Base-by-base conservation (phyloP, 2,329 filamentous ascomycete species). In the Fonsecaea pugnacius region DNA sequence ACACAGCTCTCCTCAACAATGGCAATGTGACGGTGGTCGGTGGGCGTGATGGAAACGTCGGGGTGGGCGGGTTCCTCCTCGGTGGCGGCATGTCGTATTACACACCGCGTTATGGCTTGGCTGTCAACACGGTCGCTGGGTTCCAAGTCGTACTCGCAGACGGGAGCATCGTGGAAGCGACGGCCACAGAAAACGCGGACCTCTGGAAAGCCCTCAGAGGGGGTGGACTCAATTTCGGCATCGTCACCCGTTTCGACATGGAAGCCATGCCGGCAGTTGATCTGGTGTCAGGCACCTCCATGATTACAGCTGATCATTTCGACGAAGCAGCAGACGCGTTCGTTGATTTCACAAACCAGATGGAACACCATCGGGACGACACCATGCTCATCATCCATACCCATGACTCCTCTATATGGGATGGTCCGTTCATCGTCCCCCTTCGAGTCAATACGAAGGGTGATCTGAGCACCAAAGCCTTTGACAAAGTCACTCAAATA, bases 201-300 rank as follows among this genome's bases (percentile, higher is more conserved):
- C 75, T 88, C 6, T 86, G 77, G 73, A 77, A 76, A 67, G 83
- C 81, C 0, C 77, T 87, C 3, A 81, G 82, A 62, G 85, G 85
- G 9, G 85, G 85, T 16, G 71, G 72, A 2, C 80, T 81, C n/a
- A 86, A 84, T 70, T 85, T 82, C 65, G 84, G 83, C 51, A 78
- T 84, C 66, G 65, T 67, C 53, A 67, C 63, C 12, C 18, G 53
- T 3, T 62, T 65, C 53, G 60, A 66, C 46, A 12, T 66, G 1
- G 38, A 14, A 2, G 57, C 66, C 9, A 21, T 53, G n/a, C 43
- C 48, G 21, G 27, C 27, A 30, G 38, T 38, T 46, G 18, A 46
- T 14, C 40, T 18, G 18, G 18, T 46, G 14, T 14, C 40, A 18
- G 14, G 18, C 40, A 18, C 40, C 14, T 16, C 40, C 40, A 14